Evolutionary conservation across 306 rosid genomes (phyloP), one percentile per base, ranked within the genome.

Genomic region (Coriaria nepalensis): DNA sequence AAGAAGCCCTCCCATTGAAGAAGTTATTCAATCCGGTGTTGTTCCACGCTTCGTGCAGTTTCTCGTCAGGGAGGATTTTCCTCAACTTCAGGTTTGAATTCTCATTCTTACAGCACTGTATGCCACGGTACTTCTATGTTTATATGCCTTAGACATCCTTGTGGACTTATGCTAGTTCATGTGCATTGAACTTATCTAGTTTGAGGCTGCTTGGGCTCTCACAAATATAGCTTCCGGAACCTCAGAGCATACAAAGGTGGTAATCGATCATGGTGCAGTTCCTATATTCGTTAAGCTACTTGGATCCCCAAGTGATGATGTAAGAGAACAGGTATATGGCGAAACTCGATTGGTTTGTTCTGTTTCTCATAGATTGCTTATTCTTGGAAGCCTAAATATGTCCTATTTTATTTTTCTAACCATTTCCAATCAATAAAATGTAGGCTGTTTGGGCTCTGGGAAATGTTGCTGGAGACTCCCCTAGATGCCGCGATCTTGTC

Each of bases 381-480:
- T 6, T 0, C 41, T 6, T 9, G 41, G 29, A 20, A 20, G 29
- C 29, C 29, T 20, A 20, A 1, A 20, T 20, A 20, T 20, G 3
- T 20, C 29, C 29, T 20, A 20, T 20, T 20, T 20, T 20, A 20
- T 20, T 1, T 20, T 9, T 38, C 4, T 2, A 38, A 38, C 10
- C 7, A 38, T 45, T 45, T n/a, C 12, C 4, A 29, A 40, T 63
- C 59, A 8, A 46, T n/a, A 43, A 45, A 63, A 37, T 63, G 13
- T 56, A 86, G 96, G 96, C 96, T 6, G 93, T 86, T 43, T 86
- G 96, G 96, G 96, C 96, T 7, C 60, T 86, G 73, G 96, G 96
- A 68, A 86, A 86, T 20, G 96, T 86, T 65, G 96, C 96, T 33
- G 96, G 96, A 64, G 96, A 86, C 59, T 86, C 96, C 4, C 96